These are phyloP conservation scores for Boletus pseudo-olivaceus DNA, from an alignment of 768 basidiomycete species.

Conservation along the genomic window DNA sequence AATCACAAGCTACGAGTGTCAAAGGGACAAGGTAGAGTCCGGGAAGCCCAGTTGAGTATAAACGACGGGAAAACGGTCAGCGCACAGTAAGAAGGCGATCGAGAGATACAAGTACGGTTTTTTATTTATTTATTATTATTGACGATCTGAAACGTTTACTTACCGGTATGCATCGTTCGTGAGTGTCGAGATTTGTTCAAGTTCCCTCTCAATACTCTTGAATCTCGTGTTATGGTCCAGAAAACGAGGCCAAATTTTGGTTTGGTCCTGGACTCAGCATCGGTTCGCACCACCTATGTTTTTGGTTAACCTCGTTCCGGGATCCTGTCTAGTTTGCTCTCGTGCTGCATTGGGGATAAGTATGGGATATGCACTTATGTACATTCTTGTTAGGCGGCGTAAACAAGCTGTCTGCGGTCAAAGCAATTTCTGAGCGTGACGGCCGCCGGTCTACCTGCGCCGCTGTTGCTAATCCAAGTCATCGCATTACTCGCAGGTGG, in stretches of 20 bases:
- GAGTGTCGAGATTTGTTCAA: background rate
- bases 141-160: background rate
- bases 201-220: background rate
- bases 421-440: background rate
- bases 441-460: background rate
- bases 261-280: background rate
- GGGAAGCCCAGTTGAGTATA: background rate
- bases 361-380: no score
- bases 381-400: no score
- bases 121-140: background rate
- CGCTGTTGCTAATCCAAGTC: no score
- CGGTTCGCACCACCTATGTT: background rate
- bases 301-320: background rate
- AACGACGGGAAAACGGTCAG: background rate
- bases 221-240: no score
- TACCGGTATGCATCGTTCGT: background rate
- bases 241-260: background rate
- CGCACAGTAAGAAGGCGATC: background rate
- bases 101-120: background rate
- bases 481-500: no score
- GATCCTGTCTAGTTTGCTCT: background rate
- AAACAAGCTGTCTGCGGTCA: no score
- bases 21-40: background rate
- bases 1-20: background rate
- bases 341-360: no score